Conservation (phyloP, 352 stramenopile species). For the Phytopythium litorale region DNA sequence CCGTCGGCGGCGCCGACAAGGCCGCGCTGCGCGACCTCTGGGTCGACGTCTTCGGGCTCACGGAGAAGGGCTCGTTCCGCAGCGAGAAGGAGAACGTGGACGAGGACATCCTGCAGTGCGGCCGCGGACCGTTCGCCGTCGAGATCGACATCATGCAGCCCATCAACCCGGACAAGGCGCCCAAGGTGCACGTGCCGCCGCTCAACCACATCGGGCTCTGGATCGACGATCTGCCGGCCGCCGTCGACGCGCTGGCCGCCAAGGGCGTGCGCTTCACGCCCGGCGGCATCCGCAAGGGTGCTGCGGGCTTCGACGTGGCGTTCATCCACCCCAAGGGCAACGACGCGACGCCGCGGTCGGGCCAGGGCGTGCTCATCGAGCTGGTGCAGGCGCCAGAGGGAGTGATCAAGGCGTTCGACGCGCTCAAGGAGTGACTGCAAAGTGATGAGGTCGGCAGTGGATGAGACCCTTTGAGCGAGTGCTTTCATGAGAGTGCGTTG, state of each 20-base stretch:
- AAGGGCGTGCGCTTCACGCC: slow-evolving; percentile 96
- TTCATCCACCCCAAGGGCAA: slow-evolving; percentile 99
- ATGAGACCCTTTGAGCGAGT: too few relatives aligned
- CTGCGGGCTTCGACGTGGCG: slow-evolving; percentile 95
- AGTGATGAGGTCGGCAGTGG: neutral
- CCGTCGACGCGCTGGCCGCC: slow-evolving; percentile 90
- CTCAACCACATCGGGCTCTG: slow-evolving; percentile 99
- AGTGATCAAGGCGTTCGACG: slow-evolving; percentile 87
- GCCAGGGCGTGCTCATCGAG: slow-evolving; percentile 96
- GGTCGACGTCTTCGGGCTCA: slow-evolving; percentile 79
- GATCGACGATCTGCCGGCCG: slow-evolving; percentile 93
- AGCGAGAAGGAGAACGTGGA: slow-evolving; percentile 97
- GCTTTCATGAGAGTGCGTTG: too few relatives aligned
- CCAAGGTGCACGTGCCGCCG: slow-evolving; percentile 93
- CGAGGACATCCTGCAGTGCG: slow-evolving; percentile 96
- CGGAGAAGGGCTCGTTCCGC: slow-evolving; percentile 59
- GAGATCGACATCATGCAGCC: slow-evolving; percentile 99
- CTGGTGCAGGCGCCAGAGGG: slow-evolving; percentile 94
- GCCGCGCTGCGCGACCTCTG: slow-evolving; percentile 78
- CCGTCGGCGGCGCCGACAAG: slow-evolving; percentile 92
- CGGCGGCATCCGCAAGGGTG: slow-evolving; percentile 96
- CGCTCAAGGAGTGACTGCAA: slow-evolving; percentile 25
- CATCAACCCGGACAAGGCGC: slow-evolving; percentile 90
- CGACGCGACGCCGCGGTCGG: slow-evolving; percentile 87
- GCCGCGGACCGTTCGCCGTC: slow-evolving; percentile 88